Conservation (phyloP, 2,329 filamentous ascomycete genomes). For the Pseudocercospora fuligena region DNA sequence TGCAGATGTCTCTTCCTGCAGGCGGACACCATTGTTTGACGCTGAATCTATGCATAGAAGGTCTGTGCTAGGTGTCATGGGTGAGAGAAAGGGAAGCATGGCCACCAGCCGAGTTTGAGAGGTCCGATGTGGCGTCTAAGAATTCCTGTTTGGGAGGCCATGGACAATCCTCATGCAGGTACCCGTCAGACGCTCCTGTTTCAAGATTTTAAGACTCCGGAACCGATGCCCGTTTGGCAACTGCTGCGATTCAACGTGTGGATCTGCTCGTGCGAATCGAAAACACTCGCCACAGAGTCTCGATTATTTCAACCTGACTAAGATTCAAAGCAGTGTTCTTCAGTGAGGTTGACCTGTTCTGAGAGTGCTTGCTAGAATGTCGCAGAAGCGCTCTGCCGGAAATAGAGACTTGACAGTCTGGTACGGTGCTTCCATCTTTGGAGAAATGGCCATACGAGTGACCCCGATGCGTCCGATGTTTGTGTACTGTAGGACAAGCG, state of each 20-base stretch:
- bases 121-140: conserved; percentile 21
- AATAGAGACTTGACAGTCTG: background rate
- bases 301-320: background rate
- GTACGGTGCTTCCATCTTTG: conserved; percentile 4
- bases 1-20: conserved; percentile 14
- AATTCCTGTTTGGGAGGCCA: conserved; percentile 16
- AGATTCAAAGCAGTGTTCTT: background rate
- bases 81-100: conserved; percentile 22
- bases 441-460: conserved; percentile 2
- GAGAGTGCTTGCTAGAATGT: background rate
- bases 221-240: conserved; percentile 4
- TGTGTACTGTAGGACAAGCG: conserved; percentile 8
- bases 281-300: background rate
- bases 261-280: background rate
- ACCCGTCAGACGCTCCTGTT: conserved; percentile 19
- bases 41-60: conserved; percentile 17
- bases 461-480: conserved; percentile 6
- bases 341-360: background rate
- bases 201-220: conserved; percentile 14
- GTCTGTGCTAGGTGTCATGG: conserved; percentile 26
- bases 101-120: conserved; percentile 24
- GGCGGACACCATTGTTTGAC: conserved; percentile 22
- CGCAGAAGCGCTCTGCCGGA: background rate
- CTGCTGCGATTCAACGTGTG: background rate
- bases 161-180: conserved; percentile 20